Conservation (phyloP, 176 grass and related monocot genomes). For the Oryza brachyantha region DNA sequence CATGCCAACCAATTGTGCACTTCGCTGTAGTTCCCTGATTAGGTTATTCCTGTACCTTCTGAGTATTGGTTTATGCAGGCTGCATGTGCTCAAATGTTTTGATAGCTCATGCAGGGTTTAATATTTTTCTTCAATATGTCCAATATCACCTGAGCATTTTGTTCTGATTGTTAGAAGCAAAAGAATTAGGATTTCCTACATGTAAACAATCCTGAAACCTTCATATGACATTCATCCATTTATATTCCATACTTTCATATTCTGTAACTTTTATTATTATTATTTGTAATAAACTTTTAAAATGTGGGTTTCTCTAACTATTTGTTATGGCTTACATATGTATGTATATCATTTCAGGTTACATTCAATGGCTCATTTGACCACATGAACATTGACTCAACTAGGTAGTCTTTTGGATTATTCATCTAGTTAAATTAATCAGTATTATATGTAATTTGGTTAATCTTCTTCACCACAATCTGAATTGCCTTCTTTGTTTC, state of each 20-base stretch:
- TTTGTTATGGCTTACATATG: slow-evolving; percentile 11
- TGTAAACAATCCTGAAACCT: slow-evolving; percentile 10
- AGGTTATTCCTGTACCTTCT: slow-evolving; percentile 9
- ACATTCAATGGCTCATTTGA: slow-evolving; percentile 97
- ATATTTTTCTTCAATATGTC: background rate
- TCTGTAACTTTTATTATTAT: background rate
- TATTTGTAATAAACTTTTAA: slow-evolving; percentile 16
- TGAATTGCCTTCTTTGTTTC: slow-evolving; percentile 27
- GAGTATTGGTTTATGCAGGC: background rate
- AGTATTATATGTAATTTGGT: background rate
- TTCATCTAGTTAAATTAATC: background rate
- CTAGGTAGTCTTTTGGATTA: slow-evolving; percentile 55
- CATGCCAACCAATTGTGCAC: slow-evolving; percentile 5
- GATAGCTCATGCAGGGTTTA: slow-evolving; percentile 3
- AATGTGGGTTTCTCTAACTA: background rate
- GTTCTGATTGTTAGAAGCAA: slow-evolving; percentile 2
- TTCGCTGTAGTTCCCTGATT: slow-evolving; percentile 1
- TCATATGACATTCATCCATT: background rate
- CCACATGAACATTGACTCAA: slow-evolving; percentile 94
- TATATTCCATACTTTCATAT: background rate
- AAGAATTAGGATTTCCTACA: background rate
- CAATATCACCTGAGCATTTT: background rate
- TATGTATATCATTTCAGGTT: slow-evolving; percentile 49
- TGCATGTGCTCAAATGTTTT: background rate
- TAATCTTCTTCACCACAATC: slow-evolving; percentile 28